phyloP scores from a whole-genome alignment of 106 monocot genomes.

The Hemerocallis citrina region DNA sequence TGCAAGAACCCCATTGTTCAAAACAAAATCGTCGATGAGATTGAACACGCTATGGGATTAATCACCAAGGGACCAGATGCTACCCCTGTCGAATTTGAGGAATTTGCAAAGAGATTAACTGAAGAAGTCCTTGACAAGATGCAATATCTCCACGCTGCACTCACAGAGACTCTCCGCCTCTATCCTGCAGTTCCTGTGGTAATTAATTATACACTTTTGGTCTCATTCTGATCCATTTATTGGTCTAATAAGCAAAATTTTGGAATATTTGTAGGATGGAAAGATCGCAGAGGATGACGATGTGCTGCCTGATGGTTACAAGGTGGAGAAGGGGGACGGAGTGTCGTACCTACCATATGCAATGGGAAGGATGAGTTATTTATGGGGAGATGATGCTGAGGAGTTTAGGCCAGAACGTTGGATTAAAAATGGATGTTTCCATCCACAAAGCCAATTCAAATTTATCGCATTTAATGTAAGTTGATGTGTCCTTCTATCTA shows the following conservation, averaged over 20 bases:
- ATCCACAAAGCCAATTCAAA: conserved; percentile 32
- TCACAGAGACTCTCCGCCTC: conserved; percentile 48
- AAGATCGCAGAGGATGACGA: conserved; percentile 26
- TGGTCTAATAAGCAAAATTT: background rate
- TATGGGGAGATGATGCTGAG: conserved; percentile 48
- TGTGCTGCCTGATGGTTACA: conserved; percentile 31
- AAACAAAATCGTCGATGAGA: conserved; percentile 29
- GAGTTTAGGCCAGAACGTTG: conserved; percentile 35
- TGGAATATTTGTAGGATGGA: conserved; percentile 13
- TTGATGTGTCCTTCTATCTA: background rate
- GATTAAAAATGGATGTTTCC: conserved; percentile 25
- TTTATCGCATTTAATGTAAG: conserved; percentile 32
- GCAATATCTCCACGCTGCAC: conserved; percentile 55
- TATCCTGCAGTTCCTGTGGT: conserved; percentile 51
- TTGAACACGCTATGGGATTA: conserved; percentile 5
- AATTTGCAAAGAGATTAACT: conserved; percentile 16
- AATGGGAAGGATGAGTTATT: conserved; percentile 37
- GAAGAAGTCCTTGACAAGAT: conserved; percentile 33
- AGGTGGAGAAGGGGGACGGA: conserved; percentile 36
- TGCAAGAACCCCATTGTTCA: conserved; percentile 45
- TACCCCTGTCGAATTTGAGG: background rate
- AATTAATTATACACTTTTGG: too few species aligned
- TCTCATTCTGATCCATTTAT: background rate
- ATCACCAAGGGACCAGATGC: background rate
- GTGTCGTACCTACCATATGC: conserved; percentile 24